Evolutionary conservation across 495 filamentous ascomycete genomes (phyloP), one percentile per base, ranked within the genome.

Genomic region (Neurospora africana): DNA sequence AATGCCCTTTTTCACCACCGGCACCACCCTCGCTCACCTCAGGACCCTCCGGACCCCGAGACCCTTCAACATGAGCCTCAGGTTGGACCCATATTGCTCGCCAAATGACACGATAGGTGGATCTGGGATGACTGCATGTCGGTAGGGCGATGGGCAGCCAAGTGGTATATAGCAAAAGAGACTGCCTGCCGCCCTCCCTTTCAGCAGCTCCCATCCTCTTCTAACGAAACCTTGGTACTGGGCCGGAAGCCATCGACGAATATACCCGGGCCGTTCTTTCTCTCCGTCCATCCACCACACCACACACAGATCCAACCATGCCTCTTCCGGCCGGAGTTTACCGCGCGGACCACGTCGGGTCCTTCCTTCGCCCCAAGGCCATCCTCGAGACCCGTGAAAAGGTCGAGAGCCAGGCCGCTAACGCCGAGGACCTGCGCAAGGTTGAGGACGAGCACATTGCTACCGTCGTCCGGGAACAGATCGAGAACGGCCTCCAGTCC

Each of bases 361-460:
- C 82, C 39, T 81, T 85, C 69, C 76, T 85, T 10, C 81, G 83
- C 47, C 81, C 83, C 69, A 76, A 79, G 68, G 72, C 75, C 7
- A 76, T 85, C 61, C 79, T 84, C 38, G 74, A 76, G 27, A 81
- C 82, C 61, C 83, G 83, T 33, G 80, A 82, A 40, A 77, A 83
- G 72, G 78, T 86, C 65, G 82, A 85, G 70, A 80, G 84, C 68
- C 81, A 85, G 69, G 73, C 84, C 21, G 83, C 86, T 39, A 80
- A 79, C 69, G 78, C 77, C 7, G 81, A 80, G 23, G 79, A 83
- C 69, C 79, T 85, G 21, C 82, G 82, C 70, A 74, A 78, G 76
- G 67, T 90, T 67, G 91, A 93, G 76, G 87, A 93, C 79, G 84
- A 87, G 77, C 87, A 91, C 75, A 87, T 93, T 74, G 84, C 88